A percentile compares a stretch with the other conserved stretches of the same genome.
phyloP scores from a whole-genome alignment of 2,329 filamentous ascomycete species.

The Phaeosphaeria sp. region DNA sequence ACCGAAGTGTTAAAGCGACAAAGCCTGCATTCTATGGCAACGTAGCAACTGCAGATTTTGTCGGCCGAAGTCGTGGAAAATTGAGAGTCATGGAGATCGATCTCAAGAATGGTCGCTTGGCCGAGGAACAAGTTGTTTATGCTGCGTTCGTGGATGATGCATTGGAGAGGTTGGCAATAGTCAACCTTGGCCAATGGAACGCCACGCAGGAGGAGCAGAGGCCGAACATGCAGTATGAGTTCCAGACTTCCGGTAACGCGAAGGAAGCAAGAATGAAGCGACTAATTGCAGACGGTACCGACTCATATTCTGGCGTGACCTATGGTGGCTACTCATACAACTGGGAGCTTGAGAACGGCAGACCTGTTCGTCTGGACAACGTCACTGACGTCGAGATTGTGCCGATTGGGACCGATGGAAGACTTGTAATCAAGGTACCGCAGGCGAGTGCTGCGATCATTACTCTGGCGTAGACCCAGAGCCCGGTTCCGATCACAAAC shows the following conservation, averaged over 20 bases:
- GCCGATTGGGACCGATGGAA: constrained; percentile 22
- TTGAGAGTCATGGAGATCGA: neutral
- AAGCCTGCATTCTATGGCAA: constrained; percentile 71
- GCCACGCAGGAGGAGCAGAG: constrained; percentile 31
- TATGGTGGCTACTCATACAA: constrained; percentile 70
- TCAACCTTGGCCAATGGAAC: constrained; percentile 64
- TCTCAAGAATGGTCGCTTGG: neutral
- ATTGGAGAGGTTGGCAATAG: constrained; percentile 58
- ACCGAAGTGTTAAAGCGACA: constrained; percentile 60
- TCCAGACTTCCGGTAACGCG: constrained; percentile 45
- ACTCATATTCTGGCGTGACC: constrained; percentile 67
- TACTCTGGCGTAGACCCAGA: too few relatives aligned
- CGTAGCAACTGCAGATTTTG: constrained; percentile 63
- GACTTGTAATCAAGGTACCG: too few relatives aligned
- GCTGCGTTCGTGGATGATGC: constrained; percentile 60
- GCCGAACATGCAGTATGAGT: constrained; percentile 48
- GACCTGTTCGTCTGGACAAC: constrained; percentile 62
- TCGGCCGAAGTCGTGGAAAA: constrained; percentile 23
- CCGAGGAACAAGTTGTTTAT: constrained; percentile 33
- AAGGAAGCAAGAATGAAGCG: constrained; percentile 52
- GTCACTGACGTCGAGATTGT: constrained; percentile 60
- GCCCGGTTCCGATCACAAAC: too few relatives aligned
- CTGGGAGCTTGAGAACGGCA: constrained; percentile 62
- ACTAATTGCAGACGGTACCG: constrained; percentile 66
- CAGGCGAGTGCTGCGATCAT: too few relatives aligned